A percentile compares a stretch with the other conserved stretches of the same genome.
These are phyloP conservation scores for Allomyces macrogynus DNA, from an alignment of 192 early-diverging fungal genomes.

Conservation along the genomic window DNA sequence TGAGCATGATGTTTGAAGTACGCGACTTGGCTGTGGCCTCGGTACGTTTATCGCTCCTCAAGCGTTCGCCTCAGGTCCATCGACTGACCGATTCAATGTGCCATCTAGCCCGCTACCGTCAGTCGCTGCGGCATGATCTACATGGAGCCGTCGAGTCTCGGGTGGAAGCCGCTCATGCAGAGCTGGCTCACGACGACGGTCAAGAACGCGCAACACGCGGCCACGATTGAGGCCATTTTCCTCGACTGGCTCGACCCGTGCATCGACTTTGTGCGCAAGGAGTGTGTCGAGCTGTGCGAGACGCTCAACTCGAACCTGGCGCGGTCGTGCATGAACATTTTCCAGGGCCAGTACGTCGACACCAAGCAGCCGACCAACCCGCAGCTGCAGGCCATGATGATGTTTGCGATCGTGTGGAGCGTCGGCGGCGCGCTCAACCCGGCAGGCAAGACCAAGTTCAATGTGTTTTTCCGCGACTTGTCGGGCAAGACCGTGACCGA, in stretches of 20 bases:
- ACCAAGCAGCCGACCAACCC: slow-evolving; percentile 1
- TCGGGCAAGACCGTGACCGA: slow-evolving; percentile 47
- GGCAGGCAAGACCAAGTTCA: slow-evolving; percentile 34
- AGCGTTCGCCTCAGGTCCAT: slow-evolving; percentile 99
- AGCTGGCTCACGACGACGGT: slow-evolving; percentile 16
- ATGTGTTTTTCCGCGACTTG: slow-evolving; percentile 60
- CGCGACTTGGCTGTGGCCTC: slow-evolving; percentile 92
- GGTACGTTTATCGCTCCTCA: slow-evolving; percentile 85
- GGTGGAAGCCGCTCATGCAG: slow-evolving; percentile 61
- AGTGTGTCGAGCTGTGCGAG: slow-evolving; percentile 29
- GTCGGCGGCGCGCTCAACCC: not conserved
- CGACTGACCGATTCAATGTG: slow-evolving; percentile 50
- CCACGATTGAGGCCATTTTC: not conserved
- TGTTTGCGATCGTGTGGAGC: not conserved
- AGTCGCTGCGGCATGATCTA: slow-evolving; percentile 65
- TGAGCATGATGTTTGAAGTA: slow-evolving; percentile 99
- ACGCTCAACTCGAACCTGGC: slow-evolving; percentile 28
- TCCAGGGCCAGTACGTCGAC: slow-evolving; percentile 27
- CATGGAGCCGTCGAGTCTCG: slow-evolving; percentile 48
- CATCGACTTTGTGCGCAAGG: slow-evolving; percentile 20
- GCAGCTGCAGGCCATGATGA: not conserved
- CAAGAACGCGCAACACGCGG: not conserved
- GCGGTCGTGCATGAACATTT: slow-evolving; percentile 25
- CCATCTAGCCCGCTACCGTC: slow-evolving; percentile 36
- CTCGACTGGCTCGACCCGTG: slow-evolving; percentile 28